Percentiles rank a stretch among this genome's conserved stretches.
Evolutionary conservation across 2,329 filamentous ascomycete genomes (phyloP).

Genomic region (Chlorencoelia australis): DNA sequence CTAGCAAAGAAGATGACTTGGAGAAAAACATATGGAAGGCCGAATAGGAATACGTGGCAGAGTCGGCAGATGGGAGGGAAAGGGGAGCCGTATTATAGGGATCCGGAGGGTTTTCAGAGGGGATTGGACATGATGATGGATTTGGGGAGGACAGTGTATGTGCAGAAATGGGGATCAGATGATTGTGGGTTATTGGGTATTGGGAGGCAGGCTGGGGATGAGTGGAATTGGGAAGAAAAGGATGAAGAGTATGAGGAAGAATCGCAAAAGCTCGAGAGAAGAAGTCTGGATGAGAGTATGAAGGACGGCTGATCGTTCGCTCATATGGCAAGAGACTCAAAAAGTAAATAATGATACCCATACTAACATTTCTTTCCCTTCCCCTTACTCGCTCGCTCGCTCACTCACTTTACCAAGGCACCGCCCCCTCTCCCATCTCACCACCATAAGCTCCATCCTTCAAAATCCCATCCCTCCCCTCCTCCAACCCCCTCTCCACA

Average conservation of each 20-base stretch:
- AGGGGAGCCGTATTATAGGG: conserved; percentile 44
- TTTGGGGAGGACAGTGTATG: conserved; percentile 32
- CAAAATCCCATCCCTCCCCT: conserved; percentile 14
- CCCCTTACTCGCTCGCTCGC: background rate
- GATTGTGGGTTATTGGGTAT: conserved; percentile 32
- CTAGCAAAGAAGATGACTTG: conserved; percentile 26
- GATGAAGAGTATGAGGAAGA: background rate
- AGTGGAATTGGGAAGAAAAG: conserved; percentile 33
- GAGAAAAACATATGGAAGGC: conserved; percentile 14
- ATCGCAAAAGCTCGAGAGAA: background rate
- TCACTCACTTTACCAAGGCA: conserved; percentile 19
- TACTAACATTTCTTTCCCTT: background rate
- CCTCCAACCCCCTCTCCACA: conserved; percentile 5
- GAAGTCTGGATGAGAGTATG: background rate
- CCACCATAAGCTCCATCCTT: conserved; percentile 25
- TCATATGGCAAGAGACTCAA: background rate
- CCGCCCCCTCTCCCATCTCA: conserved; percentile 22
- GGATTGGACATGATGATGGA: conserved; percentile 37
- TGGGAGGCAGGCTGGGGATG: conserved; percentile 32
- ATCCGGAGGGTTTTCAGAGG: conserved; percentile 35
- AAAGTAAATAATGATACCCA: background rate
- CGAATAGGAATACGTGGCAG: conserved; percentile 48
- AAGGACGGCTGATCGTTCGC: background rate
- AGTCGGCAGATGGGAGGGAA: conserved; percentile 39
- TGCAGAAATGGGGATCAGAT: conserved; percentile 37